Conservation (phyloP, 2,329 filamentous ascomycete genomes). For the Passalora sequoiae region DNA sequence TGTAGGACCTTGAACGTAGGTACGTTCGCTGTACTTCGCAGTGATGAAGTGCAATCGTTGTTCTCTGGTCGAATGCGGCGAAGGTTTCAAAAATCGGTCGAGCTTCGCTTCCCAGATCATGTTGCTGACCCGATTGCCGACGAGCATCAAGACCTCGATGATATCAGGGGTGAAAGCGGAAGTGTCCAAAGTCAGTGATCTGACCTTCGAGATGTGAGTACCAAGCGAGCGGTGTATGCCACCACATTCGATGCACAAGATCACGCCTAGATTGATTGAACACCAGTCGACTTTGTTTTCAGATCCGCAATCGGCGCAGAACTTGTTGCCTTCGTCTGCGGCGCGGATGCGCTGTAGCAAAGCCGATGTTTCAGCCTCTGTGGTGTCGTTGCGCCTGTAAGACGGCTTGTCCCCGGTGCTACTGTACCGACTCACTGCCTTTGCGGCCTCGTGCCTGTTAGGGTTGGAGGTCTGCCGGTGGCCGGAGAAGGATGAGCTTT, state of each 20-base stretch:
- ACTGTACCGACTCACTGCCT: conserved; percentile 71
- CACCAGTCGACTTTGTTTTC: conserved; percentile 96
- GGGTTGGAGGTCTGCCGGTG: conserved; percentile 47
- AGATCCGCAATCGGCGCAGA: conserved; percentile 92
- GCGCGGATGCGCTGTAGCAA: conserved; percentile 82
- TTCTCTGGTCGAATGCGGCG: conserved; percentile 73
- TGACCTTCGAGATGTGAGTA: conserved; percentile 95
- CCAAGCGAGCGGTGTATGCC: conserved; percentile 94
- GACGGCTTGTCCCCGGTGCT: conserved; percentile 85
- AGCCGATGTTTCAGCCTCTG: conserved; percentile 71
- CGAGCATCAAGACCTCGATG: conserved; percentile 81
- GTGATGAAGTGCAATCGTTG: conserved; percentile 94
- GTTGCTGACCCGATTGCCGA: conserved; percentile 93
- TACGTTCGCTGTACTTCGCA: conserved; percentile 81
- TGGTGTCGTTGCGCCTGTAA: conserved; percentile 64
- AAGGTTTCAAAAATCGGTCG: conserved; percentile 67
- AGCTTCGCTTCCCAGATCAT: conserved; percentile 92
- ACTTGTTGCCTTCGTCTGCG: conserved; percentile 84
- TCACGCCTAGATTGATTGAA: conserved; percentile 92
- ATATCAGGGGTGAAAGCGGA: conserved; percentile 96
- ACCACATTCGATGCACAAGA: conserved; percentile 96
- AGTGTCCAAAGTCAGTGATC: conserved; percentile 90
- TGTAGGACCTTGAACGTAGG: conserved; percentile 66
- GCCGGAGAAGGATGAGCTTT: conserved; percentile 68
- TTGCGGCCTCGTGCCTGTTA: conserved; percentile 37